A percentile compares a stretch with the other conserved stretches of the same genome.
Conservation (phyloP, 2,329 filamentous ascomycete species). For the Chaetomium sp. region DNA sequence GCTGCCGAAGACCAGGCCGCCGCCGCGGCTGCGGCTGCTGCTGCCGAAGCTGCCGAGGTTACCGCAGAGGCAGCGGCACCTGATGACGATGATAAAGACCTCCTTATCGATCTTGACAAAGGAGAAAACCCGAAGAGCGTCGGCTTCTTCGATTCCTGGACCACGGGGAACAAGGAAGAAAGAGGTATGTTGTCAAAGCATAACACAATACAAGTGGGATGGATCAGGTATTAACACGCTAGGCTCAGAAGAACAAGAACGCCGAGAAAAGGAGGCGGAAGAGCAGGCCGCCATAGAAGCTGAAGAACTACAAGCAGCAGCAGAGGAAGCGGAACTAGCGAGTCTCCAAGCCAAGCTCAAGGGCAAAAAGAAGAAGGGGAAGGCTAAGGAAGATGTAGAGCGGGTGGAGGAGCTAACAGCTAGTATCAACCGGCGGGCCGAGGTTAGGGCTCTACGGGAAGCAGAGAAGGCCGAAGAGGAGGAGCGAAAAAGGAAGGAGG, state of each 20-base stretch:
- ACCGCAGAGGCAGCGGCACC: slow-evolving; percentile 20
- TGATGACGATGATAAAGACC: slow-evolving; percentile 29
- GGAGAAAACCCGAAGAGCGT: slow-evolving; percentile 33
- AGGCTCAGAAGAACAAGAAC: slow-evolving; percentile 28
- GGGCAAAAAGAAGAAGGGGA: slow-evolving; percentile 45
- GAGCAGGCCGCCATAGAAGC: slow-evolving; percentile 19
- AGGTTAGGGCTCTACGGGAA: slow-evolving; percentile 34
- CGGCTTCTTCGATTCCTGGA: slow-evolving; percentile 54
- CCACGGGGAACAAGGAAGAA: slow-evolving; percentile 38
- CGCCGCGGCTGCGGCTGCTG: slow-evolving; percentile 15
- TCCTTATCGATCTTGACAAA: slow-evolving; percentile 32
- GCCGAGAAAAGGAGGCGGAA: slow-evolving; percentile 14
- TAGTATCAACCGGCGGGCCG: slow-evolving; percentile 31
- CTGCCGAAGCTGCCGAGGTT: slow-evolving; percentile 21
- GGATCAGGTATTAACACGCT: slow-evolving; percentile 32
- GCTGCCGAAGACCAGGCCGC: slow-evolving; percentile 23
- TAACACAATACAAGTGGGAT: slow-evolving; percentile 25
- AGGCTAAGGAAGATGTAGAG: slow-evolving; percentile 41
- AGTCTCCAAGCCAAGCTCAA: slow-evolving; percentile 48
- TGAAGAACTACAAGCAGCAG: slow-evolving; percentile 17
- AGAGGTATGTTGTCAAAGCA: slow-evolving; percentile 17
- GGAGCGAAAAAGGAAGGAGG: slow-evolving; percentile 10
- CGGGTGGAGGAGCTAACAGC: slow-evolving; percentile 35
- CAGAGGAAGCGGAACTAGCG: slow-evolving; percentile 34
- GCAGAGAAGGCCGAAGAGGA: slow-evolving; percentile 20